Evolutionary conservation across 495 filamentous ascomycete species (phyloP), one percentile per base, ranked within the genome.

Genomic region (Extremus antarcticus): DNA sequence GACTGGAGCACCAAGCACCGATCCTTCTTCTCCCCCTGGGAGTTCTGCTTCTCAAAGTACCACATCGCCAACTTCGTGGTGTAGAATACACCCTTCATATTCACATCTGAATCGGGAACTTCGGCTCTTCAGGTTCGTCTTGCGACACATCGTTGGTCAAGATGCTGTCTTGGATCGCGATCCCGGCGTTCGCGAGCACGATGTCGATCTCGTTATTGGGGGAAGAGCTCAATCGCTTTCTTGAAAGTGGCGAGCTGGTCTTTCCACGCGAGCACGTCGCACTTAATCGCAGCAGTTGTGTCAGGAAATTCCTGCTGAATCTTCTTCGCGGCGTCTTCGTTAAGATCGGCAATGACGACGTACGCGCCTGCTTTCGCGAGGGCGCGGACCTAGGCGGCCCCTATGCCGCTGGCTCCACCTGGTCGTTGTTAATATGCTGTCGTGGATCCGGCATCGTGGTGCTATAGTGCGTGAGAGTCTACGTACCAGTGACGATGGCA

Each of bases 151-250:
- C 58, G 8, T 52, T 41, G 22, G 57, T 32, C 50, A 74, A 70
- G 25, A 79, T 69, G 20, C 51, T 45, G 35, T 67, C 66, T 9
- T 68, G 54, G 0, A 59, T 57, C 2, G 77, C 73, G 50, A 86
- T 78, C 25, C 84, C 85, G 2, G 85, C 84, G 62, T 82, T 85
- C 47, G 82, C 81, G 51, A 87, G 75, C 0, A 87, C 78, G 22
- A 71, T 72, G 63, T 86, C 78, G 53, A 87, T 71, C 0, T 69
- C 63, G 8, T 75, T 72, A 39, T 77, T 68, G 0, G 79, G 79
- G 35, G 77, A n/a, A 81, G 21, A 70, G 65, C 43, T 67, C 48
- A 17, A 72, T 65, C n/a, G 77, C 74, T 41, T 60, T 49, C 11
- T 73, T 71, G 69, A 86, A 87, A 51, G 82, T 73, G 22, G 73